Evolutionary conservation across 257 asterid genomes (phyloP), one percentile per base, ranked within the genome.

Genomic region (Datura wrightii): DNA sequence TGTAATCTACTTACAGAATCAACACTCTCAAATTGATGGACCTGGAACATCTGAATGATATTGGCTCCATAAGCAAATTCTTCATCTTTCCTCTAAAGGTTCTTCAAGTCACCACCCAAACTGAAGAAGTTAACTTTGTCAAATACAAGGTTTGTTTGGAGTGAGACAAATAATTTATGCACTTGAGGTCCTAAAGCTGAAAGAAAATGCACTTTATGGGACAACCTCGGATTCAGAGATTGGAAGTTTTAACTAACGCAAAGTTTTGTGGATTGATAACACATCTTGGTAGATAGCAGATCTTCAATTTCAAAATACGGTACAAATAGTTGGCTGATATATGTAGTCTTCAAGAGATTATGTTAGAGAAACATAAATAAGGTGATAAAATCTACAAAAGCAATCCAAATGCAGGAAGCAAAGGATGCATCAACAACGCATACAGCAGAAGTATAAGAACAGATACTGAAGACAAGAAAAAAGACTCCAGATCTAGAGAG

Each of bases 21-120:
- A 15, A 67, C 76, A 67, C 6, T 36, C 6, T 67, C 76, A 67
- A 37, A 67, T 67, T 37, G 74, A 39, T 67, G 31, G 78, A 67
- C 24, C 48, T 2, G 52, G 52, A 67, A 16, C 78, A 67, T 46
- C 6, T 39, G 14, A 39, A 67, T 67, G 31, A 67, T 67, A 46
- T 37, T 16, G 4, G 5, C 34, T 69, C 79, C 79, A 69, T 3
- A 14, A 69, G 53, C 79, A 41, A 69, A 8, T 69, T 69, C 53
- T 41, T 69, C 79, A 69, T 2, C 53, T 69, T 41, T 41, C 79
- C 79, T 69, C 79, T 15, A 10, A 15, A 24, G 2, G 14, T 69
- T 69, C 79, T 16, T 69, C 79, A 0, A 0, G 79, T 69, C 15
- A 3, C 15, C 53, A 18, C 2, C 7, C 79, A 16, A 69, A 69